phyloP scores from a whole-genome alignment of 1,284 basidiomycete genomes.

The Pseudozyma sp. region DNA sequence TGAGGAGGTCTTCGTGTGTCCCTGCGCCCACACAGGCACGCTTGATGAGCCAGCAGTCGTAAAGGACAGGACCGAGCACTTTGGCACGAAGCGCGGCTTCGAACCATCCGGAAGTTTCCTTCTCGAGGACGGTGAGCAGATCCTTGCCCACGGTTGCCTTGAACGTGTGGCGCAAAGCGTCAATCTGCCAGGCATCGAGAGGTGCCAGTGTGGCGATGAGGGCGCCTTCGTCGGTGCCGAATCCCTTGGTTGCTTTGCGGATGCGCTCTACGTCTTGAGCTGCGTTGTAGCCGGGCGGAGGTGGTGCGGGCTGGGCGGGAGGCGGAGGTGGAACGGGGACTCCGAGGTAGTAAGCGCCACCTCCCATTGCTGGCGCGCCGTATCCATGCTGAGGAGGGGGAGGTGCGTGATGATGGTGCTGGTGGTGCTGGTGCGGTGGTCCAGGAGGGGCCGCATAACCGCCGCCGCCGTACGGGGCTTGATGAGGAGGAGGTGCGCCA shows the following conservation, averaged over 20 bases:
- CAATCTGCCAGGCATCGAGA: slow-evolving; percentile 61
- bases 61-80: slow-evolving; percentile 61
- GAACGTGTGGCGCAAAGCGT: slow-evolving; percentile 60
- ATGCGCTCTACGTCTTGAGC: slow-evolving; percentile 59
- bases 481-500: slow-evolving; percentile 40
- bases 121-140: slow-evolving; percentile 60
- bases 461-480: slow-evolving; percentile 24
- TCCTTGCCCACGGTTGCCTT: slow-evolving; percentile 64
- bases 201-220: slow-evolving; percentile 58
- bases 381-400: slow-evolving; percentile 42
- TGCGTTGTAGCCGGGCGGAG: slow-evolving; percentile 62
- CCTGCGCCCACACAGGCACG: slow-evolving; percentile 64
- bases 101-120: slow-evolving; percentile 66
- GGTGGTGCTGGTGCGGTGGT: slow-evolving; percentile 26
- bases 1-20: slow-evolving; percentile 67
- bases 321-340: slow-evolving; percentile 59
- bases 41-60: slow-evolving; percentile 64
- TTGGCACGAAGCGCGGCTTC: slow-evolving; percentile 58
- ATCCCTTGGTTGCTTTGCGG: slow-evolving; percentile 67
- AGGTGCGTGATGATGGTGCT: slow-evolving; percentile 16
- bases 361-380: slow-evolving; percentile 36
- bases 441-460: slow-evolving; percentile 40
- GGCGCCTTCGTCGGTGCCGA: slow-evolving; percentile 61
- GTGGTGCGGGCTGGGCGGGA: slow-evolving; percentile 52
- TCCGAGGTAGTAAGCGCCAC: slow-evolving; percentile 56